Conservation (phyloP, 768 basidiomycete genomes). For the Gymnopilus dilepis region DNA sequence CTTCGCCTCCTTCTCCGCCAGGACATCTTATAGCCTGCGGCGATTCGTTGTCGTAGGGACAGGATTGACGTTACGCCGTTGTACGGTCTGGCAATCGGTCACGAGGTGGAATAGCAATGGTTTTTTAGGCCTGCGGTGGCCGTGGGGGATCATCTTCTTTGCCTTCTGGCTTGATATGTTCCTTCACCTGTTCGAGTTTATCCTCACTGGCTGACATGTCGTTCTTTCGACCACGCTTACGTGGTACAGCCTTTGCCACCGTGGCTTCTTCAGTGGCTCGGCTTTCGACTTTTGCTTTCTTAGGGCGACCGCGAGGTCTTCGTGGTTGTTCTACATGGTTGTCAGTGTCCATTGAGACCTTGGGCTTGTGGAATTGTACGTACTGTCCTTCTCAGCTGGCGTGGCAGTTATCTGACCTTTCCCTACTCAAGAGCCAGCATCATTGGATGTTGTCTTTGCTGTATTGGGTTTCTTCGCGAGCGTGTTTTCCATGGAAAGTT, state of each 20-base stretch:
- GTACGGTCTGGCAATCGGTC: not conserved
- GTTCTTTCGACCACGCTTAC: not conserved
- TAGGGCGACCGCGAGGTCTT: not conserved
- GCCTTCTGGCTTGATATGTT: not conserved
- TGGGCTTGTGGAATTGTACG: not conserved
- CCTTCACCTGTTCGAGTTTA: not conserved
- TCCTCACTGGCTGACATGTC: not conserved
- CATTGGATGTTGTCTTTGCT: not conserved
- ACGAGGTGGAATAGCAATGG: not conserved
- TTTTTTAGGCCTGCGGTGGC: not conserved
- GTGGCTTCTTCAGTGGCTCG: not conserved
- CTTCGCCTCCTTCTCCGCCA: slow-evolving; percentile 5
- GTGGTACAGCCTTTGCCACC: not conserved
- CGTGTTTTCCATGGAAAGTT: not conserved
- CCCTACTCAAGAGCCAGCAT: not conserved
- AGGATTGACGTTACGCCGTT: not conserved
- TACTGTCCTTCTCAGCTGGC: not conserved
- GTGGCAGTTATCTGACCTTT: not conserved
- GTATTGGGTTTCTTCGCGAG: not conserved
- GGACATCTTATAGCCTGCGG: slow-evolving; percentile 18
- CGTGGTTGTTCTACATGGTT: not conserved
- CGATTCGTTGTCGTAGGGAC: not conserved
- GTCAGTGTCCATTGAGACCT: not conserved
- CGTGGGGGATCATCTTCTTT: not conserved
- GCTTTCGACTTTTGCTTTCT: not conserved